Base-by-base conservation (phyloP, 306 rosid species). In the Gastrolobium villosum region DNA sequence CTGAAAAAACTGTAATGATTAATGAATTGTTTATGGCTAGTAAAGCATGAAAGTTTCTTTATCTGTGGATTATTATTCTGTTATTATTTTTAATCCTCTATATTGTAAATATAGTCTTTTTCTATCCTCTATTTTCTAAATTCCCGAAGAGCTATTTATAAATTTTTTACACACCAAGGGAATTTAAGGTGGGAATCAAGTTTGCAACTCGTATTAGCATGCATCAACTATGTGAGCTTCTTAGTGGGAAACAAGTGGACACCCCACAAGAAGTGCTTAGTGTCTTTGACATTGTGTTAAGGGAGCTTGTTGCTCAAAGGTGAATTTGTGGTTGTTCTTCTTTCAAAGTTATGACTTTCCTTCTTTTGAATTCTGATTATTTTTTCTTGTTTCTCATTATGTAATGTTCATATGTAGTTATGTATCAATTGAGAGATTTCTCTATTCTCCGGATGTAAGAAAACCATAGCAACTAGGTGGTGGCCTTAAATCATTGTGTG, bases 401-500 rank as follows among this genome's bases (percentile, higher is more conserved):
- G 64, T 45, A 11, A 40, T 67, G 7, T 71, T 77, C 53, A 15
- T 76, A 59, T 61, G 9, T 46, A 86, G 89, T 62, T 71, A 75
- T 9, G 74, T 83, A 69, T 72, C 87, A 44, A 68, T 86, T 71
- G 89, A 85, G 43, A 82, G 84, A 62, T 75, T 65, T 79, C 84
- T 86, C 6, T 86, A 70, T 71, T 86, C 89, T 71, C 81, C 87
- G 9, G 62, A 86, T 65, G 65, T 86, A 7, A 83, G 86, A 55
- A 80, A 80, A 39, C 85, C 87, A 3, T 83, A 86, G 60, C 78
- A 69, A 3, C 75, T 86, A 20, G 87, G 89, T 43, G 87, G 87
- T 35, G 89, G 89, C 11, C 32, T 86, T 32, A 87, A 86, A 57
- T 86, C 87, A 77, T 86, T 87, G 89, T 83, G 89, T 2, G 89